phyloP scores from a whole-genome alignment of 208 protist genomes.

The Leishmania guyanensis region DNA sequence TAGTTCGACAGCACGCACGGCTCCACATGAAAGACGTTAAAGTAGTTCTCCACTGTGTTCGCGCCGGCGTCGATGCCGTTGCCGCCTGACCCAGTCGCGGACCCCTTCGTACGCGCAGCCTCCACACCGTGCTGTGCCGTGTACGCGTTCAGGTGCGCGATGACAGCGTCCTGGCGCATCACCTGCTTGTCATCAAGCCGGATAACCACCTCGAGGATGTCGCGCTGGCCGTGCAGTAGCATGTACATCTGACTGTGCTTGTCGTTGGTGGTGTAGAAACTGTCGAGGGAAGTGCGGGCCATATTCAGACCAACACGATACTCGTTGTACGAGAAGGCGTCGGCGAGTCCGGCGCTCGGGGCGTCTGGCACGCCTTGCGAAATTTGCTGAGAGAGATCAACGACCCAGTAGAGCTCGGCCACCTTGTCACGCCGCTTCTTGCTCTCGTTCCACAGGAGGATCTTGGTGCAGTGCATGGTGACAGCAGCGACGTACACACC shows the following conservation, averaged over 20 bases:
- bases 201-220: constrained; percentile 80
- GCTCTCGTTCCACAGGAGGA: constrained; percentile 72
- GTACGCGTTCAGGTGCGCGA: constrained; percentile 65
- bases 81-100: neutral
- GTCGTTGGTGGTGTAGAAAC: constrained; percentile 54
- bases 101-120: constrained; percentile 35
- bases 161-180: constrained; percentile 63
- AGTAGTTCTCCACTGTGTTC: constrained; percentile 50
- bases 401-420: constrained; percentile 64
- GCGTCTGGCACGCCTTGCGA: constrained; percentile 20
- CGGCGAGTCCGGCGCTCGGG: constrained; percentile 24
- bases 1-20: constrained; percentile 81
- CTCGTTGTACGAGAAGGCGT: constrained; percentile 69
- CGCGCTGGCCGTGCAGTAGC: constrained; percentile 69
- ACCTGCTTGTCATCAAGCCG: constrained; percentile 75
- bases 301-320: constrained; percentile 77
- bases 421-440: constrained; percentile 78
- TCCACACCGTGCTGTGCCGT: constrained; percentile 51
- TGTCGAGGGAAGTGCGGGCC: constrained; percentile 57
- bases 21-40: constrained; percentile 79
- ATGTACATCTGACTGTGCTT: constrained; percentile 82
- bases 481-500: constrained; percentile 71
- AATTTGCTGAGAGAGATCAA: constrained; percentile 56
- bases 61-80: constrained; percentile 11
- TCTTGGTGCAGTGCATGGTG: constrained; percentile 61